These are phyloP conservation scores for Astrothelium subdiscretum DNA, from an alignment of 495 filamentous ascomycete species.

Conservation along the genomic window DNA sequence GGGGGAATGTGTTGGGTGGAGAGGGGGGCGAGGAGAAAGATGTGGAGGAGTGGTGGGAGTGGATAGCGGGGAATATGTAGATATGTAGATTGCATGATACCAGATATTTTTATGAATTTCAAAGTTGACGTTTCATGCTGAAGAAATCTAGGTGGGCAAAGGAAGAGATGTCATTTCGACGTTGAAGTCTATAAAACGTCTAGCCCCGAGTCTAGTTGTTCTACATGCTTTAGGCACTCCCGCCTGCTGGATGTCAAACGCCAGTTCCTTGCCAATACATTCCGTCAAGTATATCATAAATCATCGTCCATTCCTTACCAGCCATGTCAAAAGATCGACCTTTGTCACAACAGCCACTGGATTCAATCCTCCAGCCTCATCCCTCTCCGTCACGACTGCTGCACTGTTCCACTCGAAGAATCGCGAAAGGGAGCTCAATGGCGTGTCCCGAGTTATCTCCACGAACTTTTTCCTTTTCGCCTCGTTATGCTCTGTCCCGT, in stretches of 20 bases:
- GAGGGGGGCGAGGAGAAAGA: conserved; percentile 55
- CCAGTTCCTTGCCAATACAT: conserved; percentile 4
- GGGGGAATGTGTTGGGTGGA: conserved; percentile 51
- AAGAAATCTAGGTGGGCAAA: not conserved
- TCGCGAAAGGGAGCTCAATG: conserved; percentile 64
- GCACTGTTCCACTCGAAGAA: conserved; percentile 99
- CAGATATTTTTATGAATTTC: not conserved
- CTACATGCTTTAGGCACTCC: not conserved
- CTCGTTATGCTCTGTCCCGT: conserved; percentile 5
- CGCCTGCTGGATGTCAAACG: not conserved
- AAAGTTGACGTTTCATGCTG: not conserved
- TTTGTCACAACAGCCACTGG: conserved; percentile 90
- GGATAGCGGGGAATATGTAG: conserved; percentile 47
- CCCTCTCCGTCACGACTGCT: conserved; percentile 75
- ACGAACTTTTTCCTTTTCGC: conserved; percentile 60
- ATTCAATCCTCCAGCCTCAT: conserved; percentile 45
- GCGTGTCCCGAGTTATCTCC: conserved; percentile 86
- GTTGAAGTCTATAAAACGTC: not conserved
- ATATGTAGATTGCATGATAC: no score
- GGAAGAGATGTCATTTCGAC: not conserved
- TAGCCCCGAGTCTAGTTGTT: not conserved
- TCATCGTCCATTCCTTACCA: conserved; percentile 56
- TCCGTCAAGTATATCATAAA: conserved; percentile 15
- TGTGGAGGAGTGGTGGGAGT: conserved; percentile 75
- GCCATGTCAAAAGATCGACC: conserved; percentile 87